A percentile compares a stretch with the other conserved stretches of the same genome.
These are phyloP conservation scores for Beauveria sp. DNA, from an alignment of 2,329 filamentous ascomycete genomes.

Conservation along the genomic window DNA sequence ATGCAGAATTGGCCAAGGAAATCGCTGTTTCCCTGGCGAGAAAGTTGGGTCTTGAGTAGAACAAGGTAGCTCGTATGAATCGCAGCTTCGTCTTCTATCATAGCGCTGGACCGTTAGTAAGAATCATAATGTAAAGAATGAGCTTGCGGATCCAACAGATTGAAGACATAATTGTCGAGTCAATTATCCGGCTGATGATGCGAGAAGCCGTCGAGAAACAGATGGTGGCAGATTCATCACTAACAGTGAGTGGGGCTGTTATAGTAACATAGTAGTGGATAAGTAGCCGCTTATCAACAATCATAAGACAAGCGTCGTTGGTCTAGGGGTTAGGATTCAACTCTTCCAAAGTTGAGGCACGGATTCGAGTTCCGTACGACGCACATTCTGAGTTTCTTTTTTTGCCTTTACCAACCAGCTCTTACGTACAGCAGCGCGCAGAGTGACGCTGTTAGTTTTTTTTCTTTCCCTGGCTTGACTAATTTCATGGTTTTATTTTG, in stretches of 20 bases:
- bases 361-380: conserved; percentile 22
- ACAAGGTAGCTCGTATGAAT: neutral
- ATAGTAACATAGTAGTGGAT: neutral
- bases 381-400: conserved; percentile 13
- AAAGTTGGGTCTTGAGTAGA: conserved; percentile 18
- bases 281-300: conserved; percentile 4
- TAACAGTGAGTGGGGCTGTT: no score
- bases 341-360: conserved; percentile 22
- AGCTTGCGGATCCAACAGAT: neutral
- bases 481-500: neutral
- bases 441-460: neutral
- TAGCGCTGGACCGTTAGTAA: no score
- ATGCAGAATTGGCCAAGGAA: conserved; percentile 40
- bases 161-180: no score
- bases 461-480: neutral
- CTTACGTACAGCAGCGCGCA: no score
- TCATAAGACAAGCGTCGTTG: conserved; percentile 16
- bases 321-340: conserved; percentile 22
- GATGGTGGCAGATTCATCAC: no score
- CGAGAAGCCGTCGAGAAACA: no score
- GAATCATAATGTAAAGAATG: neutral
- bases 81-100: neutral
- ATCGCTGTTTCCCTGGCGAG: conserved; percentile 34
- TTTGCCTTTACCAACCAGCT: conserved; percentile 4
- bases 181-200: no score